Percentiles rank a stretch among this genome's conserved stretches.
Conservation (phyloP, 169 alveolate species). For the Plasmodium yoelii region DNA sequence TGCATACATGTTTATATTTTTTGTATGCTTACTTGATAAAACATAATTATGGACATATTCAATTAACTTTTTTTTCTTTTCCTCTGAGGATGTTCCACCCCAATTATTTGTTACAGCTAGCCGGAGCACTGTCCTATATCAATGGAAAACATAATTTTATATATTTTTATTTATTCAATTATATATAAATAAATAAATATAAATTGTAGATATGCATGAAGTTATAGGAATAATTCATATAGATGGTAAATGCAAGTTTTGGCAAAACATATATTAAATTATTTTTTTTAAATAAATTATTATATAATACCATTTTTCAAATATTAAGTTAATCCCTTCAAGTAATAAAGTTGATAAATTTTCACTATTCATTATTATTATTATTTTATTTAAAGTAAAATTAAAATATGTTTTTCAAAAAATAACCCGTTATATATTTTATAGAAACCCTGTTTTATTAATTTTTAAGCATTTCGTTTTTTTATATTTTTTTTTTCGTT, state of each 20-base stretch:
- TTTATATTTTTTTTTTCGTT: no score
- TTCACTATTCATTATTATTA: slow-evolving; percentile 32
- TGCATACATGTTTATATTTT: neutral
- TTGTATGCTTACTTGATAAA: slow-evolving; percentile 18
- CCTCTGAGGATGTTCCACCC: slow-evolving; percentile 70
- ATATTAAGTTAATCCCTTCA: slow-evolving; percentile 70
- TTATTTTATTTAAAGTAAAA: slow-evolving; percentile 2
- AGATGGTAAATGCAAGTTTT: no score
- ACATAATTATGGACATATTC: slow-evolving; percentile 57
- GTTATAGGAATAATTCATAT: neutral
- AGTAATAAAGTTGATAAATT: slow-evolving; percentile 8
- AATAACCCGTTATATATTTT: neutral
- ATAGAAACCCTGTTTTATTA: no score
- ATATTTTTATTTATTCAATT: no score
- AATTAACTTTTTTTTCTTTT: slow-evolving; percentile 55
- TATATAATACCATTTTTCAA: slow-evolving; percentile 48
- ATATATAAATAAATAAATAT: neutral
- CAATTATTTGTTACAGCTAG: slow-evolving; percentile 65
- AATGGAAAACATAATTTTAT: neutral
- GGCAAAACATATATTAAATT: neutral
- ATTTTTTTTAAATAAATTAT: neutral
- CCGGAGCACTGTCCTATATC: slow-evolving; percentile 50
- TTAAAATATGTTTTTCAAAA: neutral
- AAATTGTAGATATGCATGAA: neutral
- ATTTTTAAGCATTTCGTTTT: no score